These are phyloP conservation scores for Phytophthora crassamura DNA, from an alignment of 352 stramenopile species.

Conservation along the genomic window DNA sequence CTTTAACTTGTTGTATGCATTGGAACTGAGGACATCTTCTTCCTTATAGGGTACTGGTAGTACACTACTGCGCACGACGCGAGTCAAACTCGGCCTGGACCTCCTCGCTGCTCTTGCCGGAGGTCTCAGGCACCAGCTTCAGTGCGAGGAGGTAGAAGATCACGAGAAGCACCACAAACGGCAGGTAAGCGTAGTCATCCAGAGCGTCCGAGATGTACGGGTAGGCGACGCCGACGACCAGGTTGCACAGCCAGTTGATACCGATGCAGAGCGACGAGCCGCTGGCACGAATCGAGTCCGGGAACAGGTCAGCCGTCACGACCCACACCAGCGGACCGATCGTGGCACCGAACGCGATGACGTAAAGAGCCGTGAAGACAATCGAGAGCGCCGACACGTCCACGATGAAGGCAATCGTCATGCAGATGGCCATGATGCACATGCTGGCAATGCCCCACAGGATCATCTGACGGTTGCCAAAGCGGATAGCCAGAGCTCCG, in stretches of 20 bases:
- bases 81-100: conserved; percentile 31
- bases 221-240: conserved; percentile 46
- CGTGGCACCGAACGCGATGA: conserved; percentile 48
- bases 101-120: conserved; percentile 26
- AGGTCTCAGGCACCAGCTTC: conserved; percentile 25
- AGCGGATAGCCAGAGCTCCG: conserved; percentile 45
- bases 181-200: conserved; percentile 40
- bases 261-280: conserved; percentile 44
- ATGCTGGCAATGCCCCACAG: conserved; percentile 48
- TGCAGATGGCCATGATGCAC: conserved; percentile 49
- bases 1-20: too few species aligned
- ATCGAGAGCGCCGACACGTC: conserved; percentile 39
- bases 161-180: conserved; percentile 39
- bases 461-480: conserved; percentile 61
- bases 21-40: too few species aligned
- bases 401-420: conserved; percentile 54
- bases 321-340: conserved; percentile 61
- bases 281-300: conserved; percentile 45
- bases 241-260: too few species aligned
- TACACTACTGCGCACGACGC: conserved; percentile 3
- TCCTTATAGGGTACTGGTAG: not conserved
- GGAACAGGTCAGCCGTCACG: conserved; percentile 60
- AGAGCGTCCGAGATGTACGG: conserved; percentile 47
- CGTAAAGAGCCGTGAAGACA: conserved; percentile 54
- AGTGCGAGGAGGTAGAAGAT: conserved; percentile 24